These are phyloP conservation scores for Alternaria triticimaculans DNA, from an alignment of 2,329 filamentous ascomycete genomes.

Conservation along the genomic window DNA sequence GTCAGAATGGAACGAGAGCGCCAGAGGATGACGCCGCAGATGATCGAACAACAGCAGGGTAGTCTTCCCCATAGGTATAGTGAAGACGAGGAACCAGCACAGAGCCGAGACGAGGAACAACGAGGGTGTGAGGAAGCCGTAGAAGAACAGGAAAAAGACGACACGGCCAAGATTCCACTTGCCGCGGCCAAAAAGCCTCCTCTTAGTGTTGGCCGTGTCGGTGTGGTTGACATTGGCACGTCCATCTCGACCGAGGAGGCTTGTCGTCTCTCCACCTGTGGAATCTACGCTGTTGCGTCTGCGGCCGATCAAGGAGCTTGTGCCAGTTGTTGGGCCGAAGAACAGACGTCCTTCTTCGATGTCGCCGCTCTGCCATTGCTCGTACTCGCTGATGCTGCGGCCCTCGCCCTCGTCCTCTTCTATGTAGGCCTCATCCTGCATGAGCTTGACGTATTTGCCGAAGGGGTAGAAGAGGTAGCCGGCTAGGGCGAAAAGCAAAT, in stretches of 20 bases:
- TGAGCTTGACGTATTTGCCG: conserved; percentile 90
- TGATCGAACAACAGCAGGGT: conserved; percentile 90
- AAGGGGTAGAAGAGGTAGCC: conserved; percentile 95
- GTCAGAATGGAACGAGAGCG: conserved; percentile 91
- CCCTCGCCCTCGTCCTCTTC: conserved; percentile 96
- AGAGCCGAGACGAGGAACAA: conserved; percentile 84
- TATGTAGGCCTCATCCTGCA: conserved; percentile 91
- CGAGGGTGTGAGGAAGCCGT: conserved; percentile 85
- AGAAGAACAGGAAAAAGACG: conserved; percentile 96
- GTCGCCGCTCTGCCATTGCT: conserved; percentile 98
- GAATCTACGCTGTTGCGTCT: conserved; percentile 90
- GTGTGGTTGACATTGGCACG: conserved; percentile 54
- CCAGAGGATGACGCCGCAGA: conserved; percentile 87
- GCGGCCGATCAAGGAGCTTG: conserved; percentile 79
- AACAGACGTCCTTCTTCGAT: conserved; percentile 94
- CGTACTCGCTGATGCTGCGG: conserved; percentile 96
- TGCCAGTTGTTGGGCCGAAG: conserved; percentile 80
- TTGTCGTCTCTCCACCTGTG: conserved; percentile 84
- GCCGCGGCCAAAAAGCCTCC: conserved; percentile 89
- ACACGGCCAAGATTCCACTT: conserved; percentile 95
- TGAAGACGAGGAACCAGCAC: conserved; percentile 97
- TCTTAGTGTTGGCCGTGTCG: conserved; percentile 65
- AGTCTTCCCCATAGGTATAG: conserved; percentile 97
- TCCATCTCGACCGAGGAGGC: conserved; percentile 75
- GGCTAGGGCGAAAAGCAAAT: conserved; percentile 81